Evolutionary conservation across 805 yeast genomes (phyloP).

Genomic region (Myxozyma vanderwaltii): DNA sequence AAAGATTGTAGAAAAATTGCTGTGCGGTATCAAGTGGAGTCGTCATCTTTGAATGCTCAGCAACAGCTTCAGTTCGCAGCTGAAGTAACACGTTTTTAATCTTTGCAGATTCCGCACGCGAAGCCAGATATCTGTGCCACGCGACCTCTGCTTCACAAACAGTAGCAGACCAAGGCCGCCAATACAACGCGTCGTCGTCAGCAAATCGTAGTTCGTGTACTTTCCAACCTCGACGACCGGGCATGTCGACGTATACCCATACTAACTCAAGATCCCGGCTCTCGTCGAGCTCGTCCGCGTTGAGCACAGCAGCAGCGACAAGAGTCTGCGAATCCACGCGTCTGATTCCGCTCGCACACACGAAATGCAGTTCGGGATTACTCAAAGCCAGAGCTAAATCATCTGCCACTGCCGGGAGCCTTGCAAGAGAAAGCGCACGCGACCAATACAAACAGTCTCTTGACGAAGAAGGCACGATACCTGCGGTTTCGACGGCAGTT

Average conservation of each 20-base stretch:
- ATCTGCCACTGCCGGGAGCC: background rate
- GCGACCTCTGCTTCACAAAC: constrained; percentile 21
- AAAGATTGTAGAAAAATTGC: background rate
- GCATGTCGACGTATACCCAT: constrained; percentile 8
- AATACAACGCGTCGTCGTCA: constrained; percentile 23
- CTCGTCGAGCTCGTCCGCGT: background rate
- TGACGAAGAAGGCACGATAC: too few species aligned
- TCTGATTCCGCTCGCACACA: background rate
- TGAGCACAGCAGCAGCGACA: constrained; percentile 4
- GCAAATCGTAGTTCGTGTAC: constrained; percentile 17
- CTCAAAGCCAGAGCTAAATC: background rate
- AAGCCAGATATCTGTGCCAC: constrained; percentile 10
- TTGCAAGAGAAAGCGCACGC: background rate
- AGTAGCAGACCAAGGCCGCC: constrained; percentile 23
- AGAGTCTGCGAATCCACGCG: constrained; percentile 2
- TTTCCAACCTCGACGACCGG: constrained; percentile 21
- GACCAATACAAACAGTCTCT: too few species aligned
- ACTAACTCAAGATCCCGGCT: constrained; percentile 7
- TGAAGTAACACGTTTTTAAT: constrained; percentile 11
- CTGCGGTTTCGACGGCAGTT: constrained; percentile 4
- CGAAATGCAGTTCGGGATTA: background rate
- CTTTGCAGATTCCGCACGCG: constrained; percentile 10
- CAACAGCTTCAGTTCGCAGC: constrained; percentile 4
- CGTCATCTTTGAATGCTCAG: background rate
- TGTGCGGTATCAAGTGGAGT: background rate